Conservation (phyloP, 768 basidiomycete genomes). For the Hypholoma sublateritium region DNA sequence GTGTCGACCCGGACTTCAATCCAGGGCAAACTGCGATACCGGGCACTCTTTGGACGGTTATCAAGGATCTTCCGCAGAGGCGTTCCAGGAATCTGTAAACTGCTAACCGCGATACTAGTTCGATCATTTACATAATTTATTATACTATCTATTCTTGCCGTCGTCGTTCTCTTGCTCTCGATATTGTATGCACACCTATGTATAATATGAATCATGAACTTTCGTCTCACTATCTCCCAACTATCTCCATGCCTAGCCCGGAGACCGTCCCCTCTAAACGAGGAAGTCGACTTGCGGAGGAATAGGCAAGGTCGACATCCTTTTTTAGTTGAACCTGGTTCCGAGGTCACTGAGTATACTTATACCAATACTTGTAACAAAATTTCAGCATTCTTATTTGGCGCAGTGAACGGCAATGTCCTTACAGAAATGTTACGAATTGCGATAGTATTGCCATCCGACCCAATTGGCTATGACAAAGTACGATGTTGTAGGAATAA, state of each 20-base stretch:
- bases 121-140: too few relatives aligned
- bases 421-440: conserved; percentile 51
- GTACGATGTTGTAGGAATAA: conserved; percentile 81
- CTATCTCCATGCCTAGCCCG: too few relatives aligned
- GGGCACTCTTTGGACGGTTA: conserved; percentile 23
- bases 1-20: neutral
- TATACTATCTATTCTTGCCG: conserved; percentile 15
- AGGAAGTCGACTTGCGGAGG: too few relatives aligned
- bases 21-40: neutral
- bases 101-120: too few relatives aligned
- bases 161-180: conserved; percentile 6
- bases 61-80: conserved; percentile 17
- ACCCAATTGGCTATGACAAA: conserved; percentile 99
- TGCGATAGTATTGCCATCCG: conserved; percentile 96
- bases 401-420: too few relatives aligned
- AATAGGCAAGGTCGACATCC: too few relatives aligned
- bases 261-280: too few relatives aligned
- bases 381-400: too few relatives aligned
- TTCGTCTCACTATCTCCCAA: too few relatives aligned
- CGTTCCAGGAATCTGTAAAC: conserved; percentile 18
- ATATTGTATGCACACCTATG: neutral
- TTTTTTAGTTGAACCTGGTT: too few relatives aligned
- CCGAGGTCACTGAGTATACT: too few relatives aligned
- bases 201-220: neutral
- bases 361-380: too few relatives aligned